These are phyloP conservation scores for Phytophthora colocasiae DNA, from an alignment of 352 stramenopile genomes.

Conservation along the genomic window DNA sequence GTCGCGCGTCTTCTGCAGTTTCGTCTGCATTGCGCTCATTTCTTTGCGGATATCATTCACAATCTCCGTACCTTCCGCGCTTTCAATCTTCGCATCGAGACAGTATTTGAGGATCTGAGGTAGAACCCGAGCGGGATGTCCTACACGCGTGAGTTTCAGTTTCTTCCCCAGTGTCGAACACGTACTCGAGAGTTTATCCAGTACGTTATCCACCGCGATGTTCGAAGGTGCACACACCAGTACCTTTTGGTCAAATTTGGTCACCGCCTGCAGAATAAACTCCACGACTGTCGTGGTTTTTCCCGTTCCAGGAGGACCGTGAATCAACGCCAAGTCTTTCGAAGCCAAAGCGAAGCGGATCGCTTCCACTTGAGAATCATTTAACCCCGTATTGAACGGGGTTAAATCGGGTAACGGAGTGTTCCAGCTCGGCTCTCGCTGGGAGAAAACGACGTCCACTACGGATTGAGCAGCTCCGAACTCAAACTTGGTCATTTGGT, in stretches of 20 bases:
- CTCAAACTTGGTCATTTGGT: constrained; percentile 70
- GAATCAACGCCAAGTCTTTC: constrained; percentile 91
- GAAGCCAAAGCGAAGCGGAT: constrained; percentile 86
- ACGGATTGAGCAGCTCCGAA: constrained; percentile 65
- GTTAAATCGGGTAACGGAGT: constrained; percentile 55
- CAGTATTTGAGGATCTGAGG: constrained; percentile 92
- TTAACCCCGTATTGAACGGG: constrained; percentile 63
- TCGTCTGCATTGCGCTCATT: constrained; percentile 69
- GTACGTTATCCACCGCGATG: constrained; percentile 98
- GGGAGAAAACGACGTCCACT: constrained; percentile 76
- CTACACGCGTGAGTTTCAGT: constrained; percentile 79
- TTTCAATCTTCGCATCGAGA: constrained; percentile 93
- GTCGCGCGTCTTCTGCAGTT: constrained; percentile 65
- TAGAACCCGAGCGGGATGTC: constrained; percentile 95
- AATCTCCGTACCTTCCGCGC: constrained; percentile 95
- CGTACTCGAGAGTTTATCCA: constrained; percentile 91
- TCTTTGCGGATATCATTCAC: constrained; percentile 96
- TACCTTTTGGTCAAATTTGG: constrained; percentile 86
- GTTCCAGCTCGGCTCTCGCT: constrained; percentile 55
- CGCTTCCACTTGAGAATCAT: constrained; percentile 78
- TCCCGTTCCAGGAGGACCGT: constrained; percentile 93
- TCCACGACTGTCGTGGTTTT: constrained; percentile 99
- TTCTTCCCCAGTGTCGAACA: constrained; percentile 40
- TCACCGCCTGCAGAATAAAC: constrained; percentile 95
- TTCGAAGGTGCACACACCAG: constrained; percentile 98